Evolutionary conservation across 306 rosid species (phyloP).

Genomic region (Hylodesmum podocarpum): DNA sequence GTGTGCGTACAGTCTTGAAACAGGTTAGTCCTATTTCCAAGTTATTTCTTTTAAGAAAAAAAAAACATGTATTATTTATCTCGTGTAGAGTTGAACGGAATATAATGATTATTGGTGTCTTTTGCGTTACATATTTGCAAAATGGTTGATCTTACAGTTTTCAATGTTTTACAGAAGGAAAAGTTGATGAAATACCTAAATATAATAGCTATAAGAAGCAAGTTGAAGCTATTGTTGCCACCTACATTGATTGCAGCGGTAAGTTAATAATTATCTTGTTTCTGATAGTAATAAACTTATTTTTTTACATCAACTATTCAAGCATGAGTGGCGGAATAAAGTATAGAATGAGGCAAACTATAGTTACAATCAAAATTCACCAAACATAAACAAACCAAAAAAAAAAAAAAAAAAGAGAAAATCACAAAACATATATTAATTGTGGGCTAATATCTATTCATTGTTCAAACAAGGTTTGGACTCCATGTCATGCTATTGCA

Average conservation of each 20-base stretch:
- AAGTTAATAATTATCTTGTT: neutral
- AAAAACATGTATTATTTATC: neutral
- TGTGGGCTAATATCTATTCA: neutral
- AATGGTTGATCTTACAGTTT: conserved; percentile 1
- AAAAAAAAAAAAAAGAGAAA: neutral
- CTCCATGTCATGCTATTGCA: neutral
- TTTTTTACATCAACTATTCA: neutral
- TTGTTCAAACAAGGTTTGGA: neutral
- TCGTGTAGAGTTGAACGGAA: neutral
- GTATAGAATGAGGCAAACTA: neutral
- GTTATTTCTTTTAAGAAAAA: neutral
- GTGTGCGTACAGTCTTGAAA: neutral
- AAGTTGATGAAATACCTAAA: conserved; percentile 17
- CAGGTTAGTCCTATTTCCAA: neutral
- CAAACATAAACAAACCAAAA: no score
- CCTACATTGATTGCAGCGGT: conserved; percentile 41
- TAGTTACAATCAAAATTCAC: neutral
- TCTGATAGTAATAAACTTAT: neutral
- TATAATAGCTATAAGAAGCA: neutral
- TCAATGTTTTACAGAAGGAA: conserved; percentile 22
- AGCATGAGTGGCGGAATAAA: neutral
- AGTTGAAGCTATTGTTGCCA: conserved; percentile 33
- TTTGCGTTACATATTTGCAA: neutral
- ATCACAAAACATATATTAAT: neutral
- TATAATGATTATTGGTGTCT: neutral